Conservation (phyloP, 805 yeast species). For the Teunomyces cretensis region DNA sequence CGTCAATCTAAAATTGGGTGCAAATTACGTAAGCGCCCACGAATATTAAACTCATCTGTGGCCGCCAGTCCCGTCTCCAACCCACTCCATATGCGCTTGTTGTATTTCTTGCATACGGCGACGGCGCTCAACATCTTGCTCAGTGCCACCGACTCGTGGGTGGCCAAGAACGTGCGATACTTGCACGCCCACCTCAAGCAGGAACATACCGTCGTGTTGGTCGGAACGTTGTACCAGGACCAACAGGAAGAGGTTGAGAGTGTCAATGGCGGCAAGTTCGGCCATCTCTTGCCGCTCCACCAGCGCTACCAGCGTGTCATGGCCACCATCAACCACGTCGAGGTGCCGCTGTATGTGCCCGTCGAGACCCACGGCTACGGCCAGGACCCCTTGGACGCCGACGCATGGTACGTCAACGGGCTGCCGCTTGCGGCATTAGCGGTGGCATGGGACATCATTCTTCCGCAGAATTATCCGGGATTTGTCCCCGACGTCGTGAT, state of each 20-base stretch:
- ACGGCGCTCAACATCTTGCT: constrained; percentile 28
- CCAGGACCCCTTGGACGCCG: constrained; percentile 32
- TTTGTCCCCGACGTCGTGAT: constrained; percentile 33
- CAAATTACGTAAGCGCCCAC: too few species aligned
- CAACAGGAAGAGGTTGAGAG: constrained; percentile 5
- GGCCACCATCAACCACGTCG: too few species aligned
- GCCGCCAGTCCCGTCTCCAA: too few species aligned
- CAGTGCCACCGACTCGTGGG: constrained; percentile 39
- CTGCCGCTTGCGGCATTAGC: constrained; percentile 24
- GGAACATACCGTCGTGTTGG: constrained; percentile 30
- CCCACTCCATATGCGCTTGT: neutral
- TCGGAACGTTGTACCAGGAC: constrained; percentile 29
- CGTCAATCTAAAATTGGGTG: too few species aligned
- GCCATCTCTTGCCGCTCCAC: constrained; percentile 30
- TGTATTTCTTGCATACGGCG: neutral
- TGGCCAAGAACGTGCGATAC: constrained; percentile 30
- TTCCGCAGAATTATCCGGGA: constrained; percentile 18
- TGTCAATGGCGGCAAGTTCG: constrained; percentile 34
- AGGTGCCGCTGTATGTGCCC: too few species aligned
- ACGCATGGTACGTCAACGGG: constrained; percentile 35
- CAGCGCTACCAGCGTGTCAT: too few species aligned
- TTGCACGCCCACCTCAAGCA: constrained; percentile 24
- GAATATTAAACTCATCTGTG: neutral
- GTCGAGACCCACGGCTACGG: constrained; percentile 16
- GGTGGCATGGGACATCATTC: constrained; percentile 24